phyloP scores from a whole-genome alignment of 164 flowering plant species.

The Sedum album region DNA sequence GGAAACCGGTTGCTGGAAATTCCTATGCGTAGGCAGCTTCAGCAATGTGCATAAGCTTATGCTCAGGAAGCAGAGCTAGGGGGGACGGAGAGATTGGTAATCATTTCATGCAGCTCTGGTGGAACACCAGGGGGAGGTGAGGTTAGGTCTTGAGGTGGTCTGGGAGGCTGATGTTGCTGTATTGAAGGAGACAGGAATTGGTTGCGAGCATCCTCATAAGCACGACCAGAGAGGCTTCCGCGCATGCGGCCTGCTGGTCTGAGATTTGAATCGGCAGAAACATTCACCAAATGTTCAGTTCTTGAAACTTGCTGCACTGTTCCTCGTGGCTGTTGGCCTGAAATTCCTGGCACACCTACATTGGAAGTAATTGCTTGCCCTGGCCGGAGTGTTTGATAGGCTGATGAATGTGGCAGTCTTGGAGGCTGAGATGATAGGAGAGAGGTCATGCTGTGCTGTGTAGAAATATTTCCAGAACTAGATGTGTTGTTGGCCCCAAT shows the following conservation, averaged over 20 bases:
- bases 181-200: conserved; percentile 43
- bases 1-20: no score
- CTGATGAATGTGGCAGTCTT: not conserved
- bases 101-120: conserved; percentile 18
- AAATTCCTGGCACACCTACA: not conserved
- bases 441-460: not conserved
- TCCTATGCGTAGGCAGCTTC: not conserved
- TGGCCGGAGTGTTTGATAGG: not conserved
- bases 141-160: conserved; percentile 16
- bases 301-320: conserved; percentile 20
- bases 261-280: conserved; percentile 44
- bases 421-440: not conserved
- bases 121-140: conserved; percentile 16
- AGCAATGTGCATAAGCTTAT: not conserved
- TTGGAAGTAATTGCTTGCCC: not conserved
- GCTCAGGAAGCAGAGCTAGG: not conserved
- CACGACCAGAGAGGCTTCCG: conserved; percentile 60
- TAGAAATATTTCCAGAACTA: not conserved
- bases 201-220: conserved; percentile 38
- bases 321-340: conserved; percentile 12
- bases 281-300: conserved; percentile 19
- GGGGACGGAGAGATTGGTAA: conserved; percentile 13
- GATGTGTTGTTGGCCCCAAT: not conserved
- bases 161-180: conserved; percentile 23
- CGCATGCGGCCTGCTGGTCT: conserved; percentile 71